Evolutionary conservation across 2,329 filamentous ascomycete genomes (phyloP), one percentile per base, ranked within the genome.

Genomic region (Aspergillus pseudonomiae): DNA sequence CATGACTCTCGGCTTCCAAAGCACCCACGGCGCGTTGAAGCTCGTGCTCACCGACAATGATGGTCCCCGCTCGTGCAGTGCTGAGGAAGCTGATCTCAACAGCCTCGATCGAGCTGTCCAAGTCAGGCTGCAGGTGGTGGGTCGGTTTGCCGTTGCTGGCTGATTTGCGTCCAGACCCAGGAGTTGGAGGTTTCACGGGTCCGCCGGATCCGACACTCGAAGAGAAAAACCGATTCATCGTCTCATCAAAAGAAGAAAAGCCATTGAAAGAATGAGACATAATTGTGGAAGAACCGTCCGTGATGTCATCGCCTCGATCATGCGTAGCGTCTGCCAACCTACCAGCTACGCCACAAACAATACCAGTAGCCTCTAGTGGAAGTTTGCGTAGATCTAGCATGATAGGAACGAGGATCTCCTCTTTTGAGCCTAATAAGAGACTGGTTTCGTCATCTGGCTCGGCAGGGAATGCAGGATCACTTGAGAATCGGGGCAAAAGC

Each of bases 301-400:
- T 72, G 34, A 56, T 59, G 55, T 71, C 72, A 21, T 67, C 75
- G 7, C 28, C 48, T 64, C 76, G 75, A 69, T 80, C 80, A 60
- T 83, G 79, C 77, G 92, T 89, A 53, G 91, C 91, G 57, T 91
- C 88, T 0, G 93, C 91, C 32, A 98, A 83, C 60, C 89, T 86
- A 30, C 93, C 92, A 0, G 94, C 94, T 2, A 99, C 92, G 32
- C 95, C 94, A 70, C 94, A 97, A 4, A 99, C 93, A 63, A 99
- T 97, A 26, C 94, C 94, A 0, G 94, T 96, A 9, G 93, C 93
- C 76, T 97, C 93, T 48, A 94, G 85, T 0, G 94, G 92, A 46
- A 98, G 81, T 48, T 88, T 88, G 24, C 87, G 88, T 30, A 99
- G 84, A 71, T 98, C 93, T 4, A 99, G 85, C 63, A 93, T 94